These are phyloP conservation scores for Ammopiptanthus mongolicus DNA, from an alignment of 306 rosid species.

Conservation along the genomic window DNA sequence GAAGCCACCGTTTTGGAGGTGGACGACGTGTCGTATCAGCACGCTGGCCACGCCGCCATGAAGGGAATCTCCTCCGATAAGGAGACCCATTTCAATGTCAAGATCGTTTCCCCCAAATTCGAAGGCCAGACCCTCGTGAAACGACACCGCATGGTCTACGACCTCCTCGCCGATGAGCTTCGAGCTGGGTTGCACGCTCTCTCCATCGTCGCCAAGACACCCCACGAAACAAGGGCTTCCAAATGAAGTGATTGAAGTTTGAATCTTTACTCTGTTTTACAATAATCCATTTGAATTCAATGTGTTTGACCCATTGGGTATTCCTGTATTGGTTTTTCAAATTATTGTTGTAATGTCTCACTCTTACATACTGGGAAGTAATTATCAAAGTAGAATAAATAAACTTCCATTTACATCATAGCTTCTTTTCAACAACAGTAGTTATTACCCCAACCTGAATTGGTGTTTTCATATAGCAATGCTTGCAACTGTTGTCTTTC, in stretches of 20 bases:
- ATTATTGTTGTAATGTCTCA: not conserved
- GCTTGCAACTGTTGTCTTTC: not conserved
- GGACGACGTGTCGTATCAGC: constrained; percentile 88
- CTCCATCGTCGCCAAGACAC: constrained; percentile 35
- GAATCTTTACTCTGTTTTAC: not conserved
- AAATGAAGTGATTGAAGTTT: constrained; percentile 11
- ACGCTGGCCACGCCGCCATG: constrained; percentile 78
- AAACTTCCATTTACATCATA: not conserved
- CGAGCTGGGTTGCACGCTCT: constrained; percentile 29
- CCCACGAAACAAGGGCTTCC: not conserved
- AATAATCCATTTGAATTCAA: not conserved
- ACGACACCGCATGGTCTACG: constrained; percentile 42
- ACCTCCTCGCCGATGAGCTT: constrained; percentile 29
- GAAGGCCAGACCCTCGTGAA: constrained; percentile 44
- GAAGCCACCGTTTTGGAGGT: constrained; percentile 63
- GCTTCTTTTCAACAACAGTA: not conserved
- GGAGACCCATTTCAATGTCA: constrained; percentile 82
- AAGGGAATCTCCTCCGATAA: constrained; percentile 25
- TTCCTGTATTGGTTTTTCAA: not conserved
- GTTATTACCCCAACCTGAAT: too few relatives aligned
- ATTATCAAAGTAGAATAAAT: not conserved
- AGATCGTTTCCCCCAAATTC: constrained; percentile 65
- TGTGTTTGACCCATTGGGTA: not conserved
- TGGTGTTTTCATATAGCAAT: too few relatives aligned
- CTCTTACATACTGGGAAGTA: not conserved